Evolutionary conservation across 169 alveolate species (phyloP), one percentile per base, ranked within the genome.

Genomic region (Cryptosporidium baileyi): DNA sequence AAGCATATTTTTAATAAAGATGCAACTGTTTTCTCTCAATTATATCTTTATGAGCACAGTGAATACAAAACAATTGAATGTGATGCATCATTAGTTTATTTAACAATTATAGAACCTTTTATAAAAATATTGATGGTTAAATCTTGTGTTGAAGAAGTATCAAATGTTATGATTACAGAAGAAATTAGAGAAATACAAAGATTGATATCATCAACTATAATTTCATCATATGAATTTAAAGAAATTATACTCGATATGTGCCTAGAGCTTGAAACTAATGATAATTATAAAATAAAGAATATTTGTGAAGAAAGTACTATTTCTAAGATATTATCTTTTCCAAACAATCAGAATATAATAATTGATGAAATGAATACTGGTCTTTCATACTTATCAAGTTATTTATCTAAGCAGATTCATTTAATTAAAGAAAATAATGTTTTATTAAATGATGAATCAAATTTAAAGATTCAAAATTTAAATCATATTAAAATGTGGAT

Each of bases 101-200:
- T 74, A 36, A 74, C 85, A 24, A 51, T 74, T 34, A 45, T 51
- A 22, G 67, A 74, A 11, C 85, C 85, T 11, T 57, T 34, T 38
- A 43, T 74, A 38, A 51, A 59, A 51, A 13, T 74, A 22, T 54
- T 54, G 22, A 36, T 74, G 60, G 17, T 54, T 19, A 61, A 51
- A 34, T 38, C 17, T 19, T 38, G 32, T 19, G 15, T 3, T 15
- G 36, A 15, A 38, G 19, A 52, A 34, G 54, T 74, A 3, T 74
- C 85, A 9, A 60, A 74, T 32, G 43, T 61, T 17, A 54, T 36
- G 34, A 51, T 57, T 32, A 36, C 85, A 22, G 41, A 38, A 32
- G 85, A 36, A 54, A 51, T 74, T 38, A 7, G 44, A 0, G 28
- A 36, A 28, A 38, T 74, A n/a, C 85, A 74, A 15, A 74, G 54